These are phyloP conservation scores for Begonia loranthoides DNA, from an alignment of 306 rosid genomes.

Conservation along the genomic window DNA sequence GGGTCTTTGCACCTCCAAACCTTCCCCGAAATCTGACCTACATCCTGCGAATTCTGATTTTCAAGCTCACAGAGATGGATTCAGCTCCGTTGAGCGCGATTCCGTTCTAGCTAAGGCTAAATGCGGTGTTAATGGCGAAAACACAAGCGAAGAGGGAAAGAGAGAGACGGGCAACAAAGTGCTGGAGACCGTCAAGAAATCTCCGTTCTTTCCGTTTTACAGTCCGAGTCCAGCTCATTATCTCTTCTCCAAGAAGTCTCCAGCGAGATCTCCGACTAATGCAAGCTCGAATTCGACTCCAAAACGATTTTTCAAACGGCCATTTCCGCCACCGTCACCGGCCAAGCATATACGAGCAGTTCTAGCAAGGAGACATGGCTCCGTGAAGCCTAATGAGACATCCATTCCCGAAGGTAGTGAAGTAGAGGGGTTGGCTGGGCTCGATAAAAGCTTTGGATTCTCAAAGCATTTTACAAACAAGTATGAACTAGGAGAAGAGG, in stretches of 20 bases:
- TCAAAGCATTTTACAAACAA: constrained; percentile 60
- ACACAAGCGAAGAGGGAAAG: constrained; percentile 12
- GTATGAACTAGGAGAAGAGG: constrained; percentile 75
- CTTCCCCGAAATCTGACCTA: constrained; percentile 18
- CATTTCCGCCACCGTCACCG: constrained; percentile 86
- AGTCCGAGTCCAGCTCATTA: constrained; percentile 78
- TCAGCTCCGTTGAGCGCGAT: no score
- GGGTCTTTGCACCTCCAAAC: constrained; percentile 83
- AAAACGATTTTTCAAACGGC: constrained; percentile 44
- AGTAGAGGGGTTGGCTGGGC: constrained; percentile 34
- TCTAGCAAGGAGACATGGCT: constrained; percentile 61
- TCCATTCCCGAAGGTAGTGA: constrained; percentile 54
- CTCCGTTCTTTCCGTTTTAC: constrained; percentile 63
- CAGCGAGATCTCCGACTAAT: constrained; percentile 63
- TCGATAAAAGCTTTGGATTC: constrained; percentile 82
- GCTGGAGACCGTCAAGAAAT: constrained; percentile 37
- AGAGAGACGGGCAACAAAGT: constrained; percentile 4
- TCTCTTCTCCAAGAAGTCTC: constrained; percentile 67
- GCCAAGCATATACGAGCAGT: constrained; percentile 75
- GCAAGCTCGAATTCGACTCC: constrained; percentile 43
- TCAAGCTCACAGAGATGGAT: not conserved
- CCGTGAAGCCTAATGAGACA: constrained; percentile 70
- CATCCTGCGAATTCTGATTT: constrained; percentile 20
- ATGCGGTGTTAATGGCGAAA: constrained; percentile 23
- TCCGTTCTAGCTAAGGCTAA: constrained; percentile 2